Evolutionary conservation across 176 grass and related monocot species (phyloP).

Genomic region (Oryza nivara): DNA sequence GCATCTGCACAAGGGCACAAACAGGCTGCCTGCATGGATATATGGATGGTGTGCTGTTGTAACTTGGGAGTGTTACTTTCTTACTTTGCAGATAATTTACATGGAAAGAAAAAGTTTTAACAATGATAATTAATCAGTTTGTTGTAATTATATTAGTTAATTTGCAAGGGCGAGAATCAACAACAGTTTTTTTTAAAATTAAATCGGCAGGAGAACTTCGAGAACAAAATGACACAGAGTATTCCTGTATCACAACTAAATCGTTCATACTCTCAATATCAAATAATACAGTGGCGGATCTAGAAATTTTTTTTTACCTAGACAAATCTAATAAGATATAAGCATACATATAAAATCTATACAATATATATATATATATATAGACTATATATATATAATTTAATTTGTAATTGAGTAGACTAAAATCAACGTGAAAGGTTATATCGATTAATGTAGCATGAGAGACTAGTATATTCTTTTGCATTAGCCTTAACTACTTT

Average conservation of each 20-base stretch:
- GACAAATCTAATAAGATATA: too few relatives aligned
- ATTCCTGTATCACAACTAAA: neutral
- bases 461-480: too few relatives aligned
- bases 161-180: neutral
- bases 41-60: neutral
- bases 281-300: neutral
- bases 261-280: neutral
- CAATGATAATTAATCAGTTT: neutral
- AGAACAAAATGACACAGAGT: too few relatives aligned
- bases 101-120: neutral
- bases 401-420: too few relatives aligned
- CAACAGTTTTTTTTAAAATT: neutral
- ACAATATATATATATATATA: too few relatives aligned
- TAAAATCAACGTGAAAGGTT: too few relatives aligned
- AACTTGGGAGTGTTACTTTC: conserved; percentile 20
- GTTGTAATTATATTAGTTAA: neutral
- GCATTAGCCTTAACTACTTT: too few relatives aligned
- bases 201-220: too few relatives aligned
- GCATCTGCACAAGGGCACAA: neutral
- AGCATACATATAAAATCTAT: too few relatives aligned
- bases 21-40: neutral
- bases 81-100: conserved; percentile 18
- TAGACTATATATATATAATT: too few relatives aligned
- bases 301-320: too few relatives aligned
- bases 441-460: too few relatives aligned